Percentiles rank a stretch among this genome's conserved stretches.
phyloP scores from a whole-genome alignment of 2,329 filamentous ascomycete species.

The Coniochaeta prunicola region DNA sequence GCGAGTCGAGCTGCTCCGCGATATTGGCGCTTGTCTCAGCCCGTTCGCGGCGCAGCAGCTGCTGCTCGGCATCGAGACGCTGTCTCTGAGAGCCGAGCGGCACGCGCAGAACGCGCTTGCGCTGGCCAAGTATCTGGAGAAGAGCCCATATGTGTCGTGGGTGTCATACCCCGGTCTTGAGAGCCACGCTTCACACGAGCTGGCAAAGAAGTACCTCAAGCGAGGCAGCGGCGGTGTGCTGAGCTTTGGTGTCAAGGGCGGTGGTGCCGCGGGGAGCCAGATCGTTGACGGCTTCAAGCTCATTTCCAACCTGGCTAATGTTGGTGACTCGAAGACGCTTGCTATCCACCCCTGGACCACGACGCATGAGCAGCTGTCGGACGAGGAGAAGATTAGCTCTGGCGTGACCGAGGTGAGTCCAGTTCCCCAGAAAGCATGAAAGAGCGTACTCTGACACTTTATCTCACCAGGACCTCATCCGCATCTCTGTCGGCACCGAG shows the following conservation, averaged over 20 bases:
- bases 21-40: conserved; percentile 75
- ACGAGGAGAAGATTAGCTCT: conserved; percentile 71
- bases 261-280: conserved; percentile 72
- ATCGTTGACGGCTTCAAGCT: conserved; percentile 93
- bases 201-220: conserved; percentile 80
- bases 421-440: neutral
- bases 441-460: neutral
- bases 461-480: conserved; percentile 66
- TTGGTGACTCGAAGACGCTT: conserved; percentile 90
- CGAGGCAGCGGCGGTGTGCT: conserved; percentile 85
- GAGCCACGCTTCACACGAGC: conserved; percentile 70
- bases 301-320: conserved; percentile 92
- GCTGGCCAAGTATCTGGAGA: conserved; percentile 76
- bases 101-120: conserved; percentile 78
- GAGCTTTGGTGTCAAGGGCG: conserved; percentile 89
- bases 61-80: conserved; percentile 80
- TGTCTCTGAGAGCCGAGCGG: conserved; percentile 77
- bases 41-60: conserved; percentile 92
- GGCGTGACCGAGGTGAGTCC: conserved; percentile 66
- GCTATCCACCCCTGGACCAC: conserved; percentile 95
- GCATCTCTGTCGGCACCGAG: conserved; percentile 91
- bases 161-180: conserved; percentile 87
- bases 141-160: conserved; percentile 79
- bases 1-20: conserved; percentile 83
- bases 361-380: conserved; percentile 84